Evolutionary conservation across 2,329 filamentous ascomycete species (phyloP).

Genomic region (Neopestalotiopsis sp.): DNA sequence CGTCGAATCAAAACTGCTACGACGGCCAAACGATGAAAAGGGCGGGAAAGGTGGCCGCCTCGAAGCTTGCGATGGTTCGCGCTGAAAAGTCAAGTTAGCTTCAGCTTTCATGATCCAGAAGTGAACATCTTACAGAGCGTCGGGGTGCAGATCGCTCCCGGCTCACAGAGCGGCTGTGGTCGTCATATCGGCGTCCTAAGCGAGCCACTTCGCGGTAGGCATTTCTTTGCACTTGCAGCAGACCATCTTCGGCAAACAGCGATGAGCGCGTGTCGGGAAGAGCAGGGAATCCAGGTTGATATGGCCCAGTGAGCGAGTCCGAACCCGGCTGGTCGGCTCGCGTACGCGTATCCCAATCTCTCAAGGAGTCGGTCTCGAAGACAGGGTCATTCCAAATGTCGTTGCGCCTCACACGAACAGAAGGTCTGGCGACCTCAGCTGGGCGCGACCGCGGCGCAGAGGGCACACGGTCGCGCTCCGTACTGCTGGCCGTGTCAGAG

Average conservation of each 20-base stretch:
- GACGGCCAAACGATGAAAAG: background rate
- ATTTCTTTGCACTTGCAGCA: background rate
- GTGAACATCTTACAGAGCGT: conserved; percentile 1
- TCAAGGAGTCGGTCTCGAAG: background rate
- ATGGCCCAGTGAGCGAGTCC: background rate
- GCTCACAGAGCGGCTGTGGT: conserved; percentile 1
- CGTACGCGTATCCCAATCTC: background rate
- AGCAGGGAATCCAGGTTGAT: background rate
- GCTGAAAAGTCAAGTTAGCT: background rate
- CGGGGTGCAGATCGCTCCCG: background rate
- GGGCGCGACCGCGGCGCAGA: conserved; percentile 4
- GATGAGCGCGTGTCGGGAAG: background rate
- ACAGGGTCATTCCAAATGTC: background rate
- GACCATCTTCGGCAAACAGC: conserved; percentile 1
- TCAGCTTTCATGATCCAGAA: background rate
- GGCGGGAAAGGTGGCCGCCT: background rate
- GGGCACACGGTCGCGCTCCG: background rate
- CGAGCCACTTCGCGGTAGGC: background rate
- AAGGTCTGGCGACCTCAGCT: background rate
- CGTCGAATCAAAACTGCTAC: conserved; percentile 10
- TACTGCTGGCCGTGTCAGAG: background rate
- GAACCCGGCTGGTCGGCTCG: background rate
- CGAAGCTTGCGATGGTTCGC: background rate
- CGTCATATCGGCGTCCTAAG: background rate
- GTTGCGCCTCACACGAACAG: background rate